Base-by-base conservation (phyloP, 371 early-diverging fungal genomes). In the Parasitella parasitica region DNA sequence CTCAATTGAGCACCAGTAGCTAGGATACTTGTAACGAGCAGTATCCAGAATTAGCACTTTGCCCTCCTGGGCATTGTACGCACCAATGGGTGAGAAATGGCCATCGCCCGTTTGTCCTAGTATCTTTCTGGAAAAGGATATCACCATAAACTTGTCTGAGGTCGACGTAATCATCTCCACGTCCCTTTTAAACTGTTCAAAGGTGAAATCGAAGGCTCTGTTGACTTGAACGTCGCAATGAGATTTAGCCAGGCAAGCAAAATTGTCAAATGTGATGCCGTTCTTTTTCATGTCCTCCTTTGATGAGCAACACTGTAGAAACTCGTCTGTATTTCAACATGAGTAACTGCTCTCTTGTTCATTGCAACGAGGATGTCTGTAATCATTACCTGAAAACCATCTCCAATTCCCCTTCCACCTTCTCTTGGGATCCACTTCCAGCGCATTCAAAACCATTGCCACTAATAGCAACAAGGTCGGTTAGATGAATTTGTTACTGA, bases 391-490 rank as follows among this genome's bases (percentile, higher is more conserved):
- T 51, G 80, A 75, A 63, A 70, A 82, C 93, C 93, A 96, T 48
- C 96, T 80, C 95, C 95, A 95, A 9, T 91, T 91, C 4, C 97
- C 95, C 75, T 96, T 95, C 95, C 97, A 95, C 18, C 81, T 77
- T 57, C 89, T 81, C 30, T 91, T 86, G 0, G 95, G 95, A 67
- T 95, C 95, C 12, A 96, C 91, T 67, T 93, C 93, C 35, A 96
- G 75, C 2, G 95, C 93, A 71, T 96, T 96, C 20, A 96, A 80
- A 11, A 94, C 95, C 91, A 95, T 95, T 34, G 94, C 93, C 70
- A 93, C 85, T 80, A 36, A n/a, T n/a, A n/a, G n/a, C n/a, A n/a
- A n/a, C n/a, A n/a, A n/a, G n/a, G n/a, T 76, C 18, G 13, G 13
- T 24, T 2, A 24, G 20, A 22, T 32, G 12, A 13, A 30, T 51